Conservation (phyloP, 768 basidiomycete species). For the Psilocybe cyanescens region DNA sequence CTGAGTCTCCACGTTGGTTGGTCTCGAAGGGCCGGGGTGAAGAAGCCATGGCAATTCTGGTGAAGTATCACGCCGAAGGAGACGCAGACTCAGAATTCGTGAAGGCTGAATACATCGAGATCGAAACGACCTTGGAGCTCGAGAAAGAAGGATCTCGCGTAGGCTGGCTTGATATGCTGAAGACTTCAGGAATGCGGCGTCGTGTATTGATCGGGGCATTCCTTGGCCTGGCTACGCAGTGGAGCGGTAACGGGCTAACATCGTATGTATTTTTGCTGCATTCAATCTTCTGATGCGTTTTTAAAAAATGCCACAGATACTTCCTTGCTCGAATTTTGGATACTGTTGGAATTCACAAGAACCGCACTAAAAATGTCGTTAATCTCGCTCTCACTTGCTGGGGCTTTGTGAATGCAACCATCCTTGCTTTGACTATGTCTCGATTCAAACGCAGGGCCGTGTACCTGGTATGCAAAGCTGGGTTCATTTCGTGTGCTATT, state of each 20-base stretch:
- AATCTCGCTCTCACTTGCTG: constrained; percentile 58
- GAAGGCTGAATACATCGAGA: constrained; percentile 60
- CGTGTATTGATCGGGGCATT: constrained; percentile 51
- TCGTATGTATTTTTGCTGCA: constrained; percentile 36
- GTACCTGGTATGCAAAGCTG: constrained; percentile 45
- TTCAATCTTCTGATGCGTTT: background rate
- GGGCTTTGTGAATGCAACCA: constrained; percentile 57
- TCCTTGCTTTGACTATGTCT: constrained; percentile 51
- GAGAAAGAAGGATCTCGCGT: constrained; percentile 50
- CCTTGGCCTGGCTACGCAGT: constrained; percentile 62
- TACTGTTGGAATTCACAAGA: constrained; percentile 53
- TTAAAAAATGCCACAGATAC: constrained; percentile 35
- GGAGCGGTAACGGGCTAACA: constrained; percentile 66
- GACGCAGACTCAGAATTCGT: constrained; percentile 56
- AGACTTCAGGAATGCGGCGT: constrained; percentile 54
- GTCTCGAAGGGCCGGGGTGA: constrained; percentile 55
- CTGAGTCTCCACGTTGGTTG: constrained; percentile 71
- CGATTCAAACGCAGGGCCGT: constrained; percentile 50
- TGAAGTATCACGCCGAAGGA: constrained; percentile 65
- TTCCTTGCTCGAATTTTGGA: constrained; percentile 59
- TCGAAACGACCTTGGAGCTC: constrained; percentile 56
- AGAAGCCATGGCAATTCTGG: constrained; percentile 51
- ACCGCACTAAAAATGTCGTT: constrained; percentile 57
- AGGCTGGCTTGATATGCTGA: constrained; percentile 50
- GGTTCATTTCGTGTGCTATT: background rate